These are phyloP conservation scores for Circinella umbellata DNA, from an alignment of 371 early-diverging fungal genomes.

Conservation along the genomic window DNA sequence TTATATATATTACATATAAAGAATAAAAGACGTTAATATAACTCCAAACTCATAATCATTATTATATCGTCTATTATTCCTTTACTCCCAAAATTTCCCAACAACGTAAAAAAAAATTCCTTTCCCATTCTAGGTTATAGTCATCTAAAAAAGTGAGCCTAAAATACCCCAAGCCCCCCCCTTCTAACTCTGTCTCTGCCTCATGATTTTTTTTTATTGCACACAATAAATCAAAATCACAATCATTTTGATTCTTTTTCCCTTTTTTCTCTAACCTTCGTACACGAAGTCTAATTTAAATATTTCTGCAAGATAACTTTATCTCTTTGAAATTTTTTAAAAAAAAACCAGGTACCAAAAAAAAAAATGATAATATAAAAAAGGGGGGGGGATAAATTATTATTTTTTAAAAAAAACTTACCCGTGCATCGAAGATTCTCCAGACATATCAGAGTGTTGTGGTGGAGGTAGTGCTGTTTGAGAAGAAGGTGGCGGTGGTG, in stretches of 20 bases:
- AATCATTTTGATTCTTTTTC: too few species aligned
- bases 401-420: slow-evolving; percentile 3
- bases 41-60: background rate
- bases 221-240: too few species aligned
- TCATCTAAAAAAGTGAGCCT: background rate
- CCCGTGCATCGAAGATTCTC: slow-evolving; percentile 20
- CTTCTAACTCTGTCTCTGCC: too few species aligned
- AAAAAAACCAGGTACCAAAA: too few species aligned
- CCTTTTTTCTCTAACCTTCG: too few species aligned
- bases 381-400: background rate
- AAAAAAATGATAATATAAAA: background rate
- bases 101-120: background rate
- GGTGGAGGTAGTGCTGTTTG: background rate
- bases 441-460: slow-evolving; percentile 3
- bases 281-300: too few species aligned
- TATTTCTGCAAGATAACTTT: too few species aligned
- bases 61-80: too few species aligned
- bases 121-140: slow-evolving; percentile 15
- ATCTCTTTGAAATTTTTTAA: too few species aligned
- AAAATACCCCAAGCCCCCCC: background rate
- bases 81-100: background rate
- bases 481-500: slow-evolving; percentile 8
- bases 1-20: background rate
- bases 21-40: background rate
- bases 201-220: too few species aligned